Conservation (phyloP, 1,139 yeast genomes). For the Hansenula lynferdii region DNA sequence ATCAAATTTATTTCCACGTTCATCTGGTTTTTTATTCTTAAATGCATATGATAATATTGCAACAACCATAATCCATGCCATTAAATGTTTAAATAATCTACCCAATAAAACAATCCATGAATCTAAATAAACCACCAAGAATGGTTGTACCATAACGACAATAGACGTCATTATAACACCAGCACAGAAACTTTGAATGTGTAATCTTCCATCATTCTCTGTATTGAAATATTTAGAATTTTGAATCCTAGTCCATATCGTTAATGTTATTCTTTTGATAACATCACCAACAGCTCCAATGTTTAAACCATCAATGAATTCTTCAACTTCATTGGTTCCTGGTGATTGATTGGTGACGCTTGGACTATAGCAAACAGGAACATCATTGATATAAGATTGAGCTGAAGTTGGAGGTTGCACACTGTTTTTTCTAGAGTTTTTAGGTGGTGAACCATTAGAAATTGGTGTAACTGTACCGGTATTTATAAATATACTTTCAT, state of each 20-base stretch:
- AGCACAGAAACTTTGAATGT: conserved; percentile 18
- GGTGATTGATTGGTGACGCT: background rate
- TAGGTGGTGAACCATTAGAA: background rate
- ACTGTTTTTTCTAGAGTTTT: background rate
- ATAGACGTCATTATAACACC: conserved; percentile 14
- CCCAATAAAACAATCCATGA: conserved; percentile 18
- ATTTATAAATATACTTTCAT: conserved; percentile 9
- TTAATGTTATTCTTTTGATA: conserved; percentile 1
- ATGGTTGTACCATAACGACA: conserved; percentile 19
- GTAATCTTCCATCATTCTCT: conserved; percentile 15
- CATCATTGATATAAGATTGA: background rate
- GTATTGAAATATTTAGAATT: conserved; percentile 17
- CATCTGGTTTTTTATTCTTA: conserved; percentile 4
- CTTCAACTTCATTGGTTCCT: conserved; percentile 7
- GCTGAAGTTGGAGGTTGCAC: background rate
- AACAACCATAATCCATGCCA: conserved; percentile 16
- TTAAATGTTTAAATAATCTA: conserved; percentile 14
- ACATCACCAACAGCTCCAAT: conserved; percentile 5
- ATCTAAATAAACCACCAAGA: conserved; percentile 14
- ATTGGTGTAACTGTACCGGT: conserved; percentile 1
- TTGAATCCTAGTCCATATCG: conserved; percentile 5
- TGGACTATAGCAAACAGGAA: background rate
- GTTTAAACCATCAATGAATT: conserved; percentile 12
- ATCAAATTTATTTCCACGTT: conserved; percentile 2
- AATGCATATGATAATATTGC: conserved; percentile 13